phyloP scores from a whole-genome alignment of 306 rosid genomes.

The Quercus agrifolia region DNA sequence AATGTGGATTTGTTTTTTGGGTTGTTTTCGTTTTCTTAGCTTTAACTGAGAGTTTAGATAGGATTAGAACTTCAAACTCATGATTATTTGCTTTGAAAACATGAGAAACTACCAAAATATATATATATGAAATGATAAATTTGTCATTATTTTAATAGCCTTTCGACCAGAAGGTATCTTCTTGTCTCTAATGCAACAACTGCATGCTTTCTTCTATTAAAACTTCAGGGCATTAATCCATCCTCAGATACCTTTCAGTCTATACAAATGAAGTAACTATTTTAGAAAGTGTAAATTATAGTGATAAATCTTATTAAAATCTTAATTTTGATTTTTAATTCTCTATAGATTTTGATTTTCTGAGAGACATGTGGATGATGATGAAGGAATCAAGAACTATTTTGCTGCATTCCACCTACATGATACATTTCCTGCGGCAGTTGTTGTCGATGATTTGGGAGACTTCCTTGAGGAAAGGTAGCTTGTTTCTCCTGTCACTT shows the following conservation, averaged over 20 bases:
- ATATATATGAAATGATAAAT: too few species aligned
- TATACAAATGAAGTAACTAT: slow-evolving; percentile 67
- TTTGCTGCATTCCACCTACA: slow-evolving; percentile 85
- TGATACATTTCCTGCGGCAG: slow-evolving; percentile 58
- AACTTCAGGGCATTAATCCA: slow-evolving; percentile 62
- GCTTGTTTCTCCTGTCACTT: not conserved
- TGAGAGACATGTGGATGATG: slow-evolving; percentile 66
- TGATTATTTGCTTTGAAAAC: too few species aligned
- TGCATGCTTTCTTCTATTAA: not conserved
- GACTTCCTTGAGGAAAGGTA: slow-evolving; percentile 69
- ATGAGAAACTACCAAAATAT: too few species aligned
- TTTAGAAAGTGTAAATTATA: not conserved
- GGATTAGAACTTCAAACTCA: too few species aligned
- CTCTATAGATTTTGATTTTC: not conserved
- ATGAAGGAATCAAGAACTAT: slow-evolving; percentile 68
- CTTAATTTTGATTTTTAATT: not conserved
- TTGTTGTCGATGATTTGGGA: slow-evolving; percentile 76
- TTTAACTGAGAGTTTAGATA: too few species aligned
- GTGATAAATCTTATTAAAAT: not conserved
- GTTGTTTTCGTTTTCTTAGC: too few species aligned
- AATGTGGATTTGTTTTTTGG: too few species aligned
- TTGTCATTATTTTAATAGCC: not conserved
- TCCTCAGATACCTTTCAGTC: slow-evolving; percentile 57
- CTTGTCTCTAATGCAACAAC: not conserved
- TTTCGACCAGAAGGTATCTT: not conserved